Evolutionary conservation across 352 stramenopile species (phyloP), one percentile per base, ranked within the genome.

Genomic region (Elongisporangium prolatum): DNA sequence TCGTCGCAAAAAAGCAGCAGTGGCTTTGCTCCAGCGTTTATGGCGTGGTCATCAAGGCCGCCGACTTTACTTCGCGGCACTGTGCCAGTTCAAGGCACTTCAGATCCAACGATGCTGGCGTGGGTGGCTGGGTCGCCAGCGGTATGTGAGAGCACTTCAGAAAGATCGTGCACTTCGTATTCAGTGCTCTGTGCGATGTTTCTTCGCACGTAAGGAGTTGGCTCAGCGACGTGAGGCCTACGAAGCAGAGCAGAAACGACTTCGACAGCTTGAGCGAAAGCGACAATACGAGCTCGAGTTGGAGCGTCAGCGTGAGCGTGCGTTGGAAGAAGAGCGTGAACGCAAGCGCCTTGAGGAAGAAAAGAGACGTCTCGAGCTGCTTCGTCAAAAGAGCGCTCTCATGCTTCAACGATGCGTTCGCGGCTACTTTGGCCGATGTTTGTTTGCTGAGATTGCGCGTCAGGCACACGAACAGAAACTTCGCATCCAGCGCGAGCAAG

Each of bases 21-120:
- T 70, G 10, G 54, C 59, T 1, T 21, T 62, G 16, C 49, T 79
- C 13, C 71, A 79, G 55, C 71, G 71, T 21, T 64, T 79, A 5
- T 82, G 51, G 38, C 70, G 71, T 20, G 71, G 71, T 16, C 63
- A 77, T 48, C 50, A 69, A 8, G 71, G 65, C 9, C 71, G 71
- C 2, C 50, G 55, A 13, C 24, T 48, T 3, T 74, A 56, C 58
- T 61, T 63, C 20, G 60, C 28, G 1, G 37, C 48, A 17, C 51
- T 83, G 6, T 77, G 69, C 21, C 61, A 87, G 18, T 37, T 65
- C 14, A 57, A 66, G 20, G 75, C 80, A 0, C 58, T 62, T 48
- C 68, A 66, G 55, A 85, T 90, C 52, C 80, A 90, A 61, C 59
- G 72, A 21, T 60, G 60, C 53, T 85, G 63, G 61, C 75, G 74